Conservation (phyloP, 2,329 filamentous ascomycete species). For the Fusarium duplospermum region DNA sequence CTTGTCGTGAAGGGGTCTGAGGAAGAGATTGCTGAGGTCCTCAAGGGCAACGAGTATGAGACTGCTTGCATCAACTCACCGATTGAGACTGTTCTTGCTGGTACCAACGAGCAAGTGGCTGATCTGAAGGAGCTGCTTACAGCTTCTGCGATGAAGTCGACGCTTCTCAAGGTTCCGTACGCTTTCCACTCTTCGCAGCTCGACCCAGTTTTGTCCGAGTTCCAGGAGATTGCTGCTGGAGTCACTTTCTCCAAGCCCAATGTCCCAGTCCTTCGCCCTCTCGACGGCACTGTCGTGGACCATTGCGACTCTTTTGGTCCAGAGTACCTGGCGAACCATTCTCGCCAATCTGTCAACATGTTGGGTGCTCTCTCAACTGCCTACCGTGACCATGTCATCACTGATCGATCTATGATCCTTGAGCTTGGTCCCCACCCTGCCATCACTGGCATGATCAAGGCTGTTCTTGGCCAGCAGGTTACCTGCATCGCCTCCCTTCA, state of each 20-base stretch:
- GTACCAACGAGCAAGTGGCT: slow-evolving; percentile 15
- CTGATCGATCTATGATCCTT: slow-evolving; percentile 19
- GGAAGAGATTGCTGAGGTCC: slow-evolving; percentile 13
- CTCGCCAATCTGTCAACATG: slow-evolving; percentile 34
- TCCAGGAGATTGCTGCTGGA: slow-evolving; percentile 49
- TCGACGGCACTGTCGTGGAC: slow-evolving; percentile 24
- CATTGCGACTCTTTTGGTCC: slow-evolving; percentile 7
- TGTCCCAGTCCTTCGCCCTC: slow-evolving; percentile 22
- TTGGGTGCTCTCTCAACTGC: slow-evolving; percentile 11
- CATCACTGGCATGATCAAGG: slow-evolving; percentile 34
- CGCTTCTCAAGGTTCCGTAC: slow-evolving; percentile 50
- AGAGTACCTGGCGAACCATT: slow-evolving; percentile 27
- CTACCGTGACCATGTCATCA: slow-evolving; percentile 4
- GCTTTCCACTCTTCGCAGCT: slow-evolving; percentile 54
- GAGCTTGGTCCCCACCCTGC: slow-evolving; percentile 37
- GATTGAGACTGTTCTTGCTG: slow-evolving; percentile 65
- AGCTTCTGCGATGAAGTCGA: slow-evolving; percentile 44
- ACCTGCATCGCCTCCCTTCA: slow-evolving; percentile 27
- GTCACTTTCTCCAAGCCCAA: slow-evolving; percentile 15
- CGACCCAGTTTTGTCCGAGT: slow-evolving; percentile 57
- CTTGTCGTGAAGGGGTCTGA: slow-evolving; percentile 45
- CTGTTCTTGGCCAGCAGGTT: slow-evolving; percentile 24
- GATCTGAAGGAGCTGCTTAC: slow-evolving; percentile 18
- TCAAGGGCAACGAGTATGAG: slow-evolving; percentile 46
- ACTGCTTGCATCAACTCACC: slow-evolving; percentile 72